Percentiles rank a stretch among this genome's conserved stretches.
phyloP scores from a whole-genome alignment of 257 asterid genomes.

The Hygrophila difformis region DNA sequence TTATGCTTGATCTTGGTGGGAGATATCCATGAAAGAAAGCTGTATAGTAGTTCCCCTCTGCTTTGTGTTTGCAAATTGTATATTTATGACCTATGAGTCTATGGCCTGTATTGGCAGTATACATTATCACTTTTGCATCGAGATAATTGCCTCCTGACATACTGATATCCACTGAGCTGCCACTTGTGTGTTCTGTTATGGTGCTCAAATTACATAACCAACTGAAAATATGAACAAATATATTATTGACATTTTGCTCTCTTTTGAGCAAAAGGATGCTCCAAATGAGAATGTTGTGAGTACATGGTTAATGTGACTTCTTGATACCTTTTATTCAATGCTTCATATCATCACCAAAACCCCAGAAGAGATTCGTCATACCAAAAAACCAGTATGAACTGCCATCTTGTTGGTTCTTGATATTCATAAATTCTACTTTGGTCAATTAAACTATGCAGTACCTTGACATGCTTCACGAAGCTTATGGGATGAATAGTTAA shows the following conservation, averaged over 20 bases:
- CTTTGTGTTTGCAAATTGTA: not conserved
- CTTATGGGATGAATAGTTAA: not conserved
- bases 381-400: too few relatives aligned
- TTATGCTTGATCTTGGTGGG: not conserved
- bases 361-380: too few relatives aligned
- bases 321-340: not conserved
- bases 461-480: not conserved
- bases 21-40: constrained; percentile 8
- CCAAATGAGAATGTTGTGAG: not conserved
- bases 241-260: constrained; percentile 6
- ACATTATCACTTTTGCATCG: not conserved
- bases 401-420: too few relatives aligned
- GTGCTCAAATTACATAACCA: not conserved
- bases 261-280: not conserved
- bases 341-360: too few relatives aligned
- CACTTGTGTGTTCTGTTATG: too few relatives aligned
- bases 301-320: not conserved
- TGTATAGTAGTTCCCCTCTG: not conserved
- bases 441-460: too few relatives aligned
- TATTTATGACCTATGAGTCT: too few relatives aligned
- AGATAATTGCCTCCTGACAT: not conserved
- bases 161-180: not conserved
- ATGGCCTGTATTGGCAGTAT: not conserved
- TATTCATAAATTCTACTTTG: too few relatives aligned
- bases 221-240: not conserved